These are phyloP conservation scores for Alectoria sarmentosa DNA, from an alignment of 495 filamentous ascomycete species.

Conservation along the genomic window DNA sequence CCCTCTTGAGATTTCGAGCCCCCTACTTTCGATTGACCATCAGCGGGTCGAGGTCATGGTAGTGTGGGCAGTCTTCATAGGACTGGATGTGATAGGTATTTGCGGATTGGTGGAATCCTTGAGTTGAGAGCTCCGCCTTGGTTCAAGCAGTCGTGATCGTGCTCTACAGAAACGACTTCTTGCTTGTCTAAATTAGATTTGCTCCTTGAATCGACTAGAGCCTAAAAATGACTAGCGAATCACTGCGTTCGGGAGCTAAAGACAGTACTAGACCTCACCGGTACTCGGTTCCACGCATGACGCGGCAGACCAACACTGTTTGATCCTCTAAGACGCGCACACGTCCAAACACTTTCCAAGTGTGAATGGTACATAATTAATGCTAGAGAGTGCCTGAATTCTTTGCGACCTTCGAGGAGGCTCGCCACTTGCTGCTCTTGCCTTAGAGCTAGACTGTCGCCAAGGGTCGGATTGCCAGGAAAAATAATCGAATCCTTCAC, in stretches of 20 bases:
- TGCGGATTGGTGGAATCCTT: too few relatives aligned
- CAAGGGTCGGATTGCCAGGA: too few relatives aligned
- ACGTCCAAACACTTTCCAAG: too few relatives aligned
- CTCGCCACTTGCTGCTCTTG: too few relatives aligned
- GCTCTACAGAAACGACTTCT: not conserved
- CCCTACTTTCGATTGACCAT: constrained; percentile 6
- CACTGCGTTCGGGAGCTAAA: not conserved
- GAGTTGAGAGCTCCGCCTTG: not conserved
- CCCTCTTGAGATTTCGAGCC: too few relatives aligned
- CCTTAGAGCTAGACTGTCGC: too few relatives aligned
- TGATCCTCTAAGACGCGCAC: too few relatives aligned
- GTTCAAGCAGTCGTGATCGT: not conserved
- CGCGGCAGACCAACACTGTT: not conserved
- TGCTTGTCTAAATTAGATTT: not conserved
- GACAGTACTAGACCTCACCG: not conserved
- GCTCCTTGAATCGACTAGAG: not conserved
- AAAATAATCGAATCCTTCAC: too few relatives aligned
- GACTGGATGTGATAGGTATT: not conserved
- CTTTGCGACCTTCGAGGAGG: too few relatives aligned
- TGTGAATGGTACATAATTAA: too few relatives aligned
- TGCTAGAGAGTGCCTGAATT: too few relatives aligned
- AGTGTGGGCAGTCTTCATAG: not conserved
- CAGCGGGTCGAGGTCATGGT: constrained; percentile 3
- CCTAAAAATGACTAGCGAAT: not conserved
- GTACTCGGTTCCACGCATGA: not conserved